Evolutionary conservation across 768 basidiomycete species (phyloP).

Genomic region (Psilocybe tampanensis): DNA sequence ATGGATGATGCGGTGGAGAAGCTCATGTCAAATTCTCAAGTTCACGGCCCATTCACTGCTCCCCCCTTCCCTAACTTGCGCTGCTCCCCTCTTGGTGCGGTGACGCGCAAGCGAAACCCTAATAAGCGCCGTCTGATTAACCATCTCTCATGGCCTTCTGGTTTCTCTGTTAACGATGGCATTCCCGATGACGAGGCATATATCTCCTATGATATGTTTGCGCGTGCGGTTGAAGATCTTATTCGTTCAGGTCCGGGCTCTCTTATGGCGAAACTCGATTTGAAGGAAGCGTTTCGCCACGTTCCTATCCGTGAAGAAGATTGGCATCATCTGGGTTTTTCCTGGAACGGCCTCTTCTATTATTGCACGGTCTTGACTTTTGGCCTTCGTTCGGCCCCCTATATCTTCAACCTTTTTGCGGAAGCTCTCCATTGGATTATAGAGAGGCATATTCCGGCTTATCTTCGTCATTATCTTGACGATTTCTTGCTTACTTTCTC

Average conservation of each 20-base stretch:
- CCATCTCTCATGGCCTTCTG: conserved; percentile 31
- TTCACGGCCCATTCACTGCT: conserved; percentile 22
- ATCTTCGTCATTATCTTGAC: conserved; percentile 35
- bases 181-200: conserved; percentile 30
- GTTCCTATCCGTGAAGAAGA: conserved; percentile 32
- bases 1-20: conserved; percentile 2
- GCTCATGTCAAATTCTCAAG: conserved; percentile 1
- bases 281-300: conserved; percentile 39
- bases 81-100: conserved; percentile 26
- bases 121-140: conserved; percentile 26
- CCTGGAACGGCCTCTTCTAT: conserved; percentile 30
- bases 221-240: conserved; percentile 26
- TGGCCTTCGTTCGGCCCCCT: conserved; percentile 33
- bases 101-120: conserved; percentile 21
- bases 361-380: conserved; percentile 33
- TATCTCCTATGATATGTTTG: conserved; percentile 33
- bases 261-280: conserved; percentile 36
- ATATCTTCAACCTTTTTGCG: conserved; percentile 44
- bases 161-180: conserved; percentile 30
- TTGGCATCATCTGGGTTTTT: conserved; percentile 34
- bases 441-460: conserved; percentile 30
- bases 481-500: conserved; percentile 34
- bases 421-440: conserved; percentile 45
- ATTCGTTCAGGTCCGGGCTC: conserved; percentile 24
- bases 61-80: neutral